Percentiles rank a stretch among this genome's conserved stretches.
These are phyloP conservation scores for Amanita fuliginea DNA, from an alignment of 768 basidiomycete genomes.

Conservation along the genomic window DNA sequence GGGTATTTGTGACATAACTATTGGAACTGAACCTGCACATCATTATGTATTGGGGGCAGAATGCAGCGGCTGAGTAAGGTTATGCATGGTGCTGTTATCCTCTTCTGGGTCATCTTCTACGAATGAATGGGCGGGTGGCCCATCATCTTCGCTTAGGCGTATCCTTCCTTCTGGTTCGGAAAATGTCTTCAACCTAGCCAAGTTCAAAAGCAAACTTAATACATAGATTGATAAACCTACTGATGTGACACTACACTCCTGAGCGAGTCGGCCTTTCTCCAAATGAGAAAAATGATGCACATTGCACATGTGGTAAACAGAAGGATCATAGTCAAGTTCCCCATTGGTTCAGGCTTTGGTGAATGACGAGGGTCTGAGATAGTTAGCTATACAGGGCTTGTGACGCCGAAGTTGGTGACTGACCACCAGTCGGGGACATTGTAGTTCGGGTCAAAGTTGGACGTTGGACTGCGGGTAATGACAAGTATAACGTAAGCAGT, in stretches of 20 bases:
- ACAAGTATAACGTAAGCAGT: not conserved
- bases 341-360: slow-evolving; percentile 55
- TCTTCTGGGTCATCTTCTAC: slow-evolving; percentile 51
- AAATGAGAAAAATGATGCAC: slow-evolving; percentile 48
- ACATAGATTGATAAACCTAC: slow-evolving; percentile 23
- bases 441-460: no score
- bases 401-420: not conserved
- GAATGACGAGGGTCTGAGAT: slow-evolving; percentile 46
- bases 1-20: not conserved
- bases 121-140: slow-evolving; percentile 60
- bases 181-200: slow-evolving; percentile 44
- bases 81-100: slow-evolving; percentile 21
- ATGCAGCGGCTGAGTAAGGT: not conserved
- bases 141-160: slow-evolving; percentile 60
- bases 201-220: not conserved
- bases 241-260: slow-evolving; percentile 52
- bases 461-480: not conserved
- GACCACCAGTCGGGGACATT: slow-evolving; percentile 8
- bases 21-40: not conserved
- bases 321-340: slow-evolving; percentile 40
- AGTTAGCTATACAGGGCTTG: not conserved
- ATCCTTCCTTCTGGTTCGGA: slow-evolving; percentile 44
- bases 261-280: slow-evolving; percentile 46
- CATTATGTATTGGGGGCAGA: not conserved
- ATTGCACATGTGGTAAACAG: slow-evolving; percentile 49